Base-by-base conservation (phyloP, 2,329 filamentous ascomycete species). In the Cryphonectria radicalis region DNA sequence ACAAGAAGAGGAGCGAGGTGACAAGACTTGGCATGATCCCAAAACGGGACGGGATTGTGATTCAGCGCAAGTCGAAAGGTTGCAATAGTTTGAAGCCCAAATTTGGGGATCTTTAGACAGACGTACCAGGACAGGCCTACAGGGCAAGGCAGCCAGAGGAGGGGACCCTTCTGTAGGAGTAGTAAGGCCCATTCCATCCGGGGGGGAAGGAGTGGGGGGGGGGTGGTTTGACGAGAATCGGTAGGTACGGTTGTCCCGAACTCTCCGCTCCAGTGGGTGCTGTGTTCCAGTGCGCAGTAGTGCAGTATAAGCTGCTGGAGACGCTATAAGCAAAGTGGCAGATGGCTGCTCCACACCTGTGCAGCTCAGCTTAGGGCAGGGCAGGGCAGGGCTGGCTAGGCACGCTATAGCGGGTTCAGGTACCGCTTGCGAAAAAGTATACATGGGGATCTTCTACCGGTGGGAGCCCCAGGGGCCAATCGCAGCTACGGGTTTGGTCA, bases 401-500 rank as follows among this genome's bases (percentile, higher is more conserved):
- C 55, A 59, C 55, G 25, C 55, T 59, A 59, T 28, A 59, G 59
- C 28, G 59, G 35, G 32, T 22, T 40, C 59, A 62, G 63, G n/a
- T 17, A 32, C 63, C 63, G 28, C 42, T 25, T 50, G 25, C 46
- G 42, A 28, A 50, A 65, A 25, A 50, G 6, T 35, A 46, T 46
- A 7, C 25, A 32, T 32, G 32, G 63, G 42, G n/a, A 19, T 50
- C 63, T n/a, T 32, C 25, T 32, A 8, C 14, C 14, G 25, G 40
- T 32, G 17, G 32, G 19, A 55, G 43, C 17, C 17, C 63, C 5
- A 17, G 37, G 14, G 22, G 42, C 66, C 66, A 67, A 67, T 67
- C 37, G 66, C 55, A 25, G 40, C 28, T 32, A 50, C 25, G 4
- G 55, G n/a, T 60, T 67, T 67, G 66, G 66, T 67, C 65, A 67